Base-by-base conservation (phyloP, 108 stramenopile species). In the Skeletonema potamos region DNA sequence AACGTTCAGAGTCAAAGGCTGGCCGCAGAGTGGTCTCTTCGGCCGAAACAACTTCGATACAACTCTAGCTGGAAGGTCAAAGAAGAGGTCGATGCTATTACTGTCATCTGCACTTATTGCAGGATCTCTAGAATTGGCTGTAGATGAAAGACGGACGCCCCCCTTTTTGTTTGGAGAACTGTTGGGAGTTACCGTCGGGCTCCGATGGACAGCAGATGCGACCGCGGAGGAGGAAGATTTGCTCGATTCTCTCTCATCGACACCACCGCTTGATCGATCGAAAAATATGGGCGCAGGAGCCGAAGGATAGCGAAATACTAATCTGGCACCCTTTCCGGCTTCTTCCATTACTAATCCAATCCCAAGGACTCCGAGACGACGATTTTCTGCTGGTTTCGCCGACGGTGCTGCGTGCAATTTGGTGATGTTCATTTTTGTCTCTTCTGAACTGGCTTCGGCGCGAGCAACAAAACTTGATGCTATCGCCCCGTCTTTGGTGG, bases 11-110 rank as follows among this genome's bases (percentile, higher is more conserved):
- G 89, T 94, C 80, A 92, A 79, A 9, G 93, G 91, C 76, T 87
- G 83, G 9, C 87, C 87, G 68, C 93, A 94, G 15, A 94, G 77
- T 6, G 89, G 64, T 26, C 70, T 74, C 62, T 94, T 92, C 0
- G 89, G 87, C n/a, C 93, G 88, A 69, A 94, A 94, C 27, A 94
- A 68, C 58, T 94, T 94, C 7, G 93, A 90, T 67, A 94, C 76
- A 64, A 89, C 86, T 4, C 84, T 79, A 1, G 87, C 76, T 8
- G 87, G 82, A n/a, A 94, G 67, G 7, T 86, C 83, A 66, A 92
- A 94, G 73, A 94, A 94, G 2, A 92, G 68, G 79, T 90, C 83
- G 24, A 85, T 81, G 37, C 72, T 67, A 33, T 59, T 37, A 24
- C 22, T 54, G 60, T 22, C 55, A 4, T n/a, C n/a, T n/a, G 28